These are phyloP conservation scores for Kwoniella newhampshirensis DNA, from an alignment of 768 basidiomycete species.

Conservation along the genomic window DNA sequence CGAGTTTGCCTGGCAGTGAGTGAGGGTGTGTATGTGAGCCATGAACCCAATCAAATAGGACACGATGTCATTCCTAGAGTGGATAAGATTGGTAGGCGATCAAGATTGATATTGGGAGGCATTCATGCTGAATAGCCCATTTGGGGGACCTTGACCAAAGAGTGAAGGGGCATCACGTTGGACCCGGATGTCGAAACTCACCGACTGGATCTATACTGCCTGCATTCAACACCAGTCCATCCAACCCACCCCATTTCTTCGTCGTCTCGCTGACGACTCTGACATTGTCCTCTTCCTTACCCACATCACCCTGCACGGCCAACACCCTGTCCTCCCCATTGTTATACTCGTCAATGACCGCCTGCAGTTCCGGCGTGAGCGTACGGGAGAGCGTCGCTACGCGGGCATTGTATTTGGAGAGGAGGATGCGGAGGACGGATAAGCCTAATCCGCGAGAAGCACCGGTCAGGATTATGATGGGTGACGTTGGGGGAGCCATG, in stretches of 20 bases:
- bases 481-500: slow-evolving; percentile 34
- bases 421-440: slow-evolving; percentile 67
- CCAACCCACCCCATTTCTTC: slow-evolving; percentile 64
- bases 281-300: slow-evolving; percentile 40
- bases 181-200: too few species aligned
- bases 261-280: slow-evolving; percentile 61
- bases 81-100: too few species aligned
- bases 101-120: too few species aligned
- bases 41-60: too few species aligned
- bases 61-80: too few species aligned
- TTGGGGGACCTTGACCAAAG: too few species aligned
- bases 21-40: too few species aligned
- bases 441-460: slow-evolving; percentile 79
- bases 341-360: slow-evolving; percentile 8
- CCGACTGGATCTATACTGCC: slow-evolving; percentile 71
- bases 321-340: slow-evolving; percentile 32
- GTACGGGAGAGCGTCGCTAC: slow-evolving; percentile 78
- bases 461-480: slow-evolving; percentile 77
- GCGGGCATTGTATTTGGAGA: slow-evolving; percentile 63
- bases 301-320: slow-evolving; percentile 62
- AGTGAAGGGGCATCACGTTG: too few species aligned
- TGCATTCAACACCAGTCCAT: slow-evolving; percentile 82
- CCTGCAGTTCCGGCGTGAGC: slow-evolving; percentile 64
- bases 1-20: slow-evolving; percentile 23
- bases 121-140: too few species aligned